These are phyloP conservation scores for Russula ochroleuca DNA, from an alignment of 768 basidiomycete genomes.

Conservation along the genomic window DNA sequence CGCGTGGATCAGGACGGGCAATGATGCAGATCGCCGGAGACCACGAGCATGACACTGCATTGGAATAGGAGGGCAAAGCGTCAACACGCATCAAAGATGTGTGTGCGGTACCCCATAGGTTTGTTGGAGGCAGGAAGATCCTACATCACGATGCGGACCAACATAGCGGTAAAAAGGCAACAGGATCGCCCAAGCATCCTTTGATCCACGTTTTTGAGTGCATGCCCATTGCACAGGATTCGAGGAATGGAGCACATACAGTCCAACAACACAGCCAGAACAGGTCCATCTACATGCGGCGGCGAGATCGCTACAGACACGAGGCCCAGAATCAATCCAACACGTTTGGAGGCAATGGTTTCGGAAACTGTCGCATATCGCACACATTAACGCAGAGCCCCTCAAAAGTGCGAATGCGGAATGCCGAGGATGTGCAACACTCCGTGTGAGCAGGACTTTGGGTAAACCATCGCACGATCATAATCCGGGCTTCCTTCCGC, in stretches of 20 bases:
- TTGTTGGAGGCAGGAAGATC: slow-evolving; percentile 1
- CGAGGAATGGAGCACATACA: neutral
- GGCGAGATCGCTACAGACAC: too few species aligned
- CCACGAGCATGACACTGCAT: neutral
- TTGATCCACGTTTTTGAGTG: slow-evolving; percentile 21
- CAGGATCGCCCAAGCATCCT: neutral
- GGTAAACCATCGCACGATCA: slow-evolving; percentile 11
- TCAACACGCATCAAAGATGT: neutral
- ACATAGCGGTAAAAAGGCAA: neutral
- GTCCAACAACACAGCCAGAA: slow-evolving; percentile 9
- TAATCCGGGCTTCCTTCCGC: slow-evolving; percentile 8
- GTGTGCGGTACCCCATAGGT: neutral
- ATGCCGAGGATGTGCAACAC: neutral
- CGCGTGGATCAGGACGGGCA: neutral
- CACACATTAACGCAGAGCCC: neutral
- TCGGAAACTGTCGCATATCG: slow-evolving; percentile 13
- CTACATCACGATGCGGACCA: slow-evolving; percentile 1
- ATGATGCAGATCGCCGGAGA: neutral
- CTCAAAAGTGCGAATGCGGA: neutral
- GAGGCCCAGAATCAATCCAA: slow-evolving; percentile 10
- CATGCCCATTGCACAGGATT: slow-evolving; percentile 6
- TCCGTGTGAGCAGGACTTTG: neutral
- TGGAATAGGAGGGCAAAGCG: neutral
- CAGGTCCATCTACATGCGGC: slow-evolving; percentile 19
- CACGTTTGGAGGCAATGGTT: slow-evolving; percentile 14